Conservation (phyloP, 208 protist species). For the Sergeia podlipaevii region DNA sequence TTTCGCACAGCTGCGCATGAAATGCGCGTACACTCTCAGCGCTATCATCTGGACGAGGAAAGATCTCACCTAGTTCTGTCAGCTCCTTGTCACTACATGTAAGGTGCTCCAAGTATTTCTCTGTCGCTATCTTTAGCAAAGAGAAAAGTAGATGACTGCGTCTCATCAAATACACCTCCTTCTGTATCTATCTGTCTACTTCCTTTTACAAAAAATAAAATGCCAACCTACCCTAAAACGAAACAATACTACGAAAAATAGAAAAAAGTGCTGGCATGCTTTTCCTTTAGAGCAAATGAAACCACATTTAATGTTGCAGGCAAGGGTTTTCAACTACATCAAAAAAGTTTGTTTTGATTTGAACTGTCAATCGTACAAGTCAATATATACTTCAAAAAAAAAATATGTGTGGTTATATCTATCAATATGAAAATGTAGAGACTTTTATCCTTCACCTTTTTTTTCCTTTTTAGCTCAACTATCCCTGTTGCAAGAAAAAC, state of each 20-base stretch:
- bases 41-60: conserved; percentile 36
- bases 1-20: conserved; percentile 59
- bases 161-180: conserved; percentile 10
- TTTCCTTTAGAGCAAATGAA: background rate
- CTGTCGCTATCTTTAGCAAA: conserved; percentile 21
- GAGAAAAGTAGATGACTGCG: conserved; percentile 12
- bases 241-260: conserved; percentile 12
- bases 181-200: background rate
- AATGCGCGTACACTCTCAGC: conserved; percentile 51
- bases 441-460: too few species aligned
- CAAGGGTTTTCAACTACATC: too few species aligned
- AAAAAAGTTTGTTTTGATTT: too few species aligned
- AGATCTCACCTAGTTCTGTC: conserved; percentile 55
- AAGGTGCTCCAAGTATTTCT: conserved; percentile 66
- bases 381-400: too few species aligned
- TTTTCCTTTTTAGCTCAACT: too few species aligned
- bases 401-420: too few species aligned
- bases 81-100: conserved; percentile 54
- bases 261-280: too few species aligned
- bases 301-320: background rate
- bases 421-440: too few species aligned
- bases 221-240: background rate
- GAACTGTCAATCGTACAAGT: too few species aligned
- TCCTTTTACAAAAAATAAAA: background rate
- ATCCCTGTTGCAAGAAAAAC: too few species aligned